Evolutionary conservation across 2,329 filamentous ascomycete species (phyloP).

Genomic region (Monilinia fructigena): DNA sequence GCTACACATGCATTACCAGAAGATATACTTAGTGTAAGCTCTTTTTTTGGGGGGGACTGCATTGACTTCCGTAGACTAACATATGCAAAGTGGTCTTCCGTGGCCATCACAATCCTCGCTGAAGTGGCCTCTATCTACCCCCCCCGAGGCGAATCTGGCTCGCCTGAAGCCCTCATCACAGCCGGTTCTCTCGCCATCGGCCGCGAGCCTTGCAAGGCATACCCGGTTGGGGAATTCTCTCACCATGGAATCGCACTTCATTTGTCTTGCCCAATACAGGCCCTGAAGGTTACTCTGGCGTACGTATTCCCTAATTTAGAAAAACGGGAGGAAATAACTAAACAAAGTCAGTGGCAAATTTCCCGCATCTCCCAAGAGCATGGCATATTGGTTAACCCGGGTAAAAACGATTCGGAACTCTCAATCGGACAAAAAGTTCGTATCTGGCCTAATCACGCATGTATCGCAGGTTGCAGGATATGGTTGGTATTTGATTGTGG

Average conservation of each 20-base stretch:
- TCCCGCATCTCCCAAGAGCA: constrained; percentile 76
- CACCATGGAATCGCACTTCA: constrained; percentile 51
- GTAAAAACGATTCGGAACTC: constrained; percentile 49
- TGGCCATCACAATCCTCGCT: constrained; percentile 67
- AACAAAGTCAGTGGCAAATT: constrained; percentile 56
- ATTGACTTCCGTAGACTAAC: constrained; percentile 28
- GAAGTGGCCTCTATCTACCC: constrained; percentile 71
- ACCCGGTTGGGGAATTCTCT: constrained; percentile 70
- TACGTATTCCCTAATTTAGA: not conserved
- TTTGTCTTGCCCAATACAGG: constrained; percentile 20
- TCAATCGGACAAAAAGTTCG: constrained; percentile 64
- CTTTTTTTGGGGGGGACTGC: too few relatives aligned
- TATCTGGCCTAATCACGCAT: constrained; percentile 80
- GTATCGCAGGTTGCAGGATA: constrained; percentile 69
- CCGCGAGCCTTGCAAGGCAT: constrained; percentile 69
- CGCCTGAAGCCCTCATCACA: constrained; percentile 64
- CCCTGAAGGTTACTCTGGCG: constrained; percentile 19
- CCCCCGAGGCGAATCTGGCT: constrained; percentile 49
- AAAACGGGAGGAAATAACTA: not conserved
- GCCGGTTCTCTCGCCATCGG: constrained; percentile 69
- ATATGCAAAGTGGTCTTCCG: constrained; percentile 44
- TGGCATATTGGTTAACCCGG: constrained; percentile 64
- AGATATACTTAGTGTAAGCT: constrained; percentile 17
- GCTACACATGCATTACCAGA: constrained; percentile 62
- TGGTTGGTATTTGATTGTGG: constrained; percentile 72